These are phyloP conservation scores for Theileria annulata DNA, from an alignment of 169 alveolate species.

Conservation along the genomic window DNA sequence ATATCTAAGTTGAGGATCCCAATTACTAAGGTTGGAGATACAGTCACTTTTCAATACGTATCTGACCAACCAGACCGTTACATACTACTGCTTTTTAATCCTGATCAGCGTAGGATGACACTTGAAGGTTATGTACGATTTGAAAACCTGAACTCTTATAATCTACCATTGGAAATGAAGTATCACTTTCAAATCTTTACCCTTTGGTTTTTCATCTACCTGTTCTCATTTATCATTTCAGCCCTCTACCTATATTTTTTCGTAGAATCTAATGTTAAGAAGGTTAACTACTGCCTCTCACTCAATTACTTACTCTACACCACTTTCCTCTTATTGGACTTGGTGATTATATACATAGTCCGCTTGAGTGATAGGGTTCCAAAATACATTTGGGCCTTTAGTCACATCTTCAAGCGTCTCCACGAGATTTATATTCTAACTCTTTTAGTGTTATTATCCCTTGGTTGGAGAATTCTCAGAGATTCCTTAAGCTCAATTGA, in stretches of 20 bases:
- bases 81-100: conserved; percentile 36
- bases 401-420: conserved; percentile 45
- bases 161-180: conserved; percentile 55
- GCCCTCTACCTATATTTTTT: conserved; percentile 5
- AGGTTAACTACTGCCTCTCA: conserved; percentile 46
- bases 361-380: conserved; percentile 21
- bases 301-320: conserved; percentile 36
- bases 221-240: conserved; percentile 3
- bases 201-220: conserved; percentile 35
- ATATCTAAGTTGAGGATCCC: conserved; percentile 54
- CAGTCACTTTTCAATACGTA: conserved; percentile 14
- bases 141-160: conserved; percentile 33
- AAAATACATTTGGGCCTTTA: conserved; percentile 31
- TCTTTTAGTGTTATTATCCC: conserved; percentile 40
- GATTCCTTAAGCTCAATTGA: conserved; percentile 37
- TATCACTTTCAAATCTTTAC: conserved; percentile 24
- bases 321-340: conserved; percentile 41
- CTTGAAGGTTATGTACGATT: conserved; percentile 42
- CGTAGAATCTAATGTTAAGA: neutral
- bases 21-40: conserved; percentile 23
- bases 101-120: conserved; percentile 48
- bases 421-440: conserved; percentile 53
- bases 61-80: conserved; percentile 43
- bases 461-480: conserved; percentile 63
- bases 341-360: conserved; percentile 13